Percentiles rank a stretch among this genome's conserved stretches.
phyloP scores from a whole-genome alignment of 805 yeast genomes.

The Candida succiphila region DNA sequence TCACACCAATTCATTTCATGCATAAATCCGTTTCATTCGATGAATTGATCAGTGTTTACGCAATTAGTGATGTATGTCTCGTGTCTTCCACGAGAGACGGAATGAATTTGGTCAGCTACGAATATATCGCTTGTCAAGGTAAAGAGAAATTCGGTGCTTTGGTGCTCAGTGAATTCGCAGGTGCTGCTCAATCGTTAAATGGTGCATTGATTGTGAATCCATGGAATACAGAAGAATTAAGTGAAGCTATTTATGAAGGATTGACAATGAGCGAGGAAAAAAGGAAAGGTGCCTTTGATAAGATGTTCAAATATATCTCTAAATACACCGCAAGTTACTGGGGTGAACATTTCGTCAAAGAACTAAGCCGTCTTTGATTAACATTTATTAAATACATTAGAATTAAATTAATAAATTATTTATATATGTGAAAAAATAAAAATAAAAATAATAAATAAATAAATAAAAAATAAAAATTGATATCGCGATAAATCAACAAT shows the following conservation, averaged over 20 bases:
- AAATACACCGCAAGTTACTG: slow-evolving; percentile 94
- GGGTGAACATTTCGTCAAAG: slow-evolving; percentile 95
- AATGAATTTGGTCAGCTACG: slow-evolving; percentile 94
- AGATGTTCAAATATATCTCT: slow-evolving; percentile 76
- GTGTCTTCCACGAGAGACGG: slow-evolving; percentile 97
- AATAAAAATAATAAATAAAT: background rate
- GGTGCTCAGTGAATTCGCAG: slow-evolving; percentile 90
- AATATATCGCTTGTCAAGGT: slow-evolving; percentile 92
- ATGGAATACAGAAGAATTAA: slow-evolving; percentile 94
- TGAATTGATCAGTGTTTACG: slow-evolving; percentile 82
- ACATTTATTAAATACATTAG: slow-evolving; percentile 19
- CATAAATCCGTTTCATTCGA: slow-evolving; percentile 87
- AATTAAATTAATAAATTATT: background rate
- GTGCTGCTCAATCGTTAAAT: slow-evolving; percentile 97
- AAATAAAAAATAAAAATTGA: background rate
- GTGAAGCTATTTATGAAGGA: slow-evolving; percentile 78
- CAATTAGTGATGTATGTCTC: slow-evolving; percentile 80
- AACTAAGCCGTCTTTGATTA: slow-evolving; percentile 31
- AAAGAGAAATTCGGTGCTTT: slow-evolving; percentile 71
- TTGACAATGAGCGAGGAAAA: slow-evolving; percentile 80
- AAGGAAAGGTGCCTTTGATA: slow-evolving; percentile 66
- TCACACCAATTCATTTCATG: slow-evolving; percentile 95
- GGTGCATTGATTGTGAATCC: slow-evolving; percentile 95
- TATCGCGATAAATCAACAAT: background rate
- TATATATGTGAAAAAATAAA: background rate